phyloP scores from a whole-genome alignment of 805 yeast genomes.

The Metschnikowia cubensis region DNA sequence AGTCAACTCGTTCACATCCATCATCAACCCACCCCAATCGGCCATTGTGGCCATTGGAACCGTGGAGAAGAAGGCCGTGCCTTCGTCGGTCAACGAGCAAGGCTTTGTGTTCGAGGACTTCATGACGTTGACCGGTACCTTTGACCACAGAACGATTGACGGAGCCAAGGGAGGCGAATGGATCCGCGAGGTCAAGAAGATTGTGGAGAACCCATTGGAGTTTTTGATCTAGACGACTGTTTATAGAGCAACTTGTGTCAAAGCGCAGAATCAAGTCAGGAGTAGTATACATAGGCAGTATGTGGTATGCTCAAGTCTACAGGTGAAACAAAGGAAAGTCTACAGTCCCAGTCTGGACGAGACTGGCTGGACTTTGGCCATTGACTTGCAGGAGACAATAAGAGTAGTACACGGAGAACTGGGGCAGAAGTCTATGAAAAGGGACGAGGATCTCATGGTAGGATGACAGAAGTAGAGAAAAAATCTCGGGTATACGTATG shows the following conservation, averaged over 20 bases:
- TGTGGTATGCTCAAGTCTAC: too few species aligned
- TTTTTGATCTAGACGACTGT: slow-evolving; percentile 48
- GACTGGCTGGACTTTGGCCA: too few species aligned
- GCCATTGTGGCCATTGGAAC: slow-evolving; percentile 95
- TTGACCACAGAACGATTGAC: slow-evolving; percentile 96
- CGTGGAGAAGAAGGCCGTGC: slow-evolving; percentile 85
- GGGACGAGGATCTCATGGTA: too few species aligned
- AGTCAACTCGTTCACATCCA: slow-evolving; percentile 88
- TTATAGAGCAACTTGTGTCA: not conserved
- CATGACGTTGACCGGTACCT: slow-evolving; percentile 90
- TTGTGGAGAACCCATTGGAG: slow-evolving; percentile 94
- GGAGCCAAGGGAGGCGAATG: slow-evolving; percentile 98
- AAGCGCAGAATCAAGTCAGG: too few species aligned
- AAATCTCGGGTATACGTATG: too few species aligned
- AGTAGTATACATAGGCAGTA: too few species aligned
- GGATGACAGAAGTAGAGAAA: too few species aligned
- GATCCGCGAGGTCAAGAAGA: slow-evolving; percentile 86
- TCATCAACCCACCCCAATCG: slow-evolving; percentile 96
- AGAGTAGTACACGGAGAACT: too few species aligned
- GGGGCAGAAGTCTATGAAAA: too few species aligned
- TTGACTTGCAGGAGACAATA: too few species aligned
- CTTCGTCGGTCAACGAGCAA: slow-evolving; percentile 83
- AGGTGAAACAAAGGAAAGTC: too few species aligned
- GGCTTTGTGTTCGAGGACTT: slow-evolving; percentile 92
- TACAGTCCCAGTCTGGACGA: too few species aligned